Base-by-base conservation (phyloP, 345 rosid species). In the Moricandia arvensis region DNA sequence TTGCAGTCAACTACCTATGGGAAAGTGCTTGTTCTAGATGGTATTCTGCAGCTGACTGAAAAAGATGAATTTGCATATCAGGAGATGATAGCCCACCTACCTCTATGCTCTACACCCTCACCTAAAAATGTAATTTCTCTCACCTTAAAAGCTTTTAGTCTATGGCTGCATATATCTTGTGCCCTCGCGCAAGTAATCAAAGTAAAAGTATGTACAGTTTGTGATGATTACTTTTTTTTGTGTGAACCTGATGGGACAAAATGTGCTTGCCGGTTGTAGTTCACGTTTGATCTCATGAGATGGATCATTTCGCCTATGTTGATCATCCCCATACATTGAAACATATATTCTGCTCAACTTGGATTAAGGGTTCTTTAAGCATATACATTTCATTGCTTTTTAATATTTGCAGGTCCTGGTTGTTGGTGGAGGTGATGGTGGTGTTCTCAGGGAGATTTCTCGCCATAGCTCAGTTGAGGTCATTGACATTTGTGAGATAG, bases 361-460 rank as follows among this genome's bases (percentile, higher is more conserved):
- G 5, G 24, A 21, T 21, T 21, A 21, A 21, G 24, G 24, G 24
- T 21, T 21, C 24, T 21, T 21, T 21, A 21, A 21, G 24, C 1
- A 21, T 21, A 21, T 21, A 21, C 24, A 21, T 21, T 21, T 21
- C n/a, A n/a, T n/a, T n/a, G n/a, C n/a, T n/a, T n/a, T n/a, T 38
- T 7, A 57, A 43, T 31, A 35, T 60, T 43, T 62, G 63, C 80
- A 92, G 98, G 99, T 92, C 78, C 85, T 95, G 75, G 99, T 92
- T 81, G 98, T 95, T 81, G 99, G 99, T 66, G 99, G 99, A 51
- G 99, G 98, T 78, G 99, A 95, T 78, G 99, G 99, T 47, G 99
- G 97, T 9, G 98, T 92, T 78, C 96, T 92, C 24, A 75, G 94
- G 71, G 99, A 95, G 84, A 82, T 95, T 79, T 82, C 98, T 80